A percentile compares a stretch with the other conserved stretches of the same genome.
Conservation (phyloP, 1,284 basidiomycete species). For the Flammula alnicola region DNA sequence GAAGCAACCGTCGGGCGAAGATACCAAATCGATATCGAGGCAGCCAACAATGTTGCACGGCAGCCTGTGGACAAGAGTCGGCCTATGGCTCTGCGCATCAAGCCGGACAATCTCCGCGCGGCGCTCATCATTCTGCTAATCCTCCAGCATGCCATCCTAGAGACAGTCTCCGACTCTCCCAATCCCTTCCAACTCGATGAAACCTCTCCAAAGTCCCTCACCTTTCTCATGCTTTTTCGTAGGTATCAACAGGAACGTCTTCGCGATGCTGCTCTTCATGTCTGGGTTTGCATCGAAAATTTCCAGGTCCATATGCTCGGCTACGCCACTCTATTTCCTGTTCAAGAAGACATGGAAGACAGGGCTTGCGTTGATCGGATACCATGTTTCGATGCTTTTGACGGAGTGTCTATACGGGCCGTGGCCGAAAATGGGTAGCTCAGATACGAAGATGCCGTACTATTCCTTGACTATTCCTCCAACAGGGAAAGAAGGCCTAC, state of each 20-base stretch:
- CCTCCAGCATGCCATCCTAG: conserved; percentile 15
- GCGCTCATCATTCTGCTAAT: conserved; percentile 14
- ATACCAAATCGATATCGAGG: too few species aligned
- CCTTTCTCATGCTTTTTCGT: conserved; percentile 10
- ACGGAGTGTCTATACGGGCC: neutral
- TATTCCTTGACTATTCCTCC: conserved; percentile 6
- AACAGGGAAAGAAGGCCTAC: conserved; percentile 1
- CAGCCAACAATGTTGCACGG: too few species aligned
- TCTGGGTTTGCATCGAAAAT: conserved; percentile 12
- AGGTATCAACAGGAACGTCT: conserved; percentile 9
- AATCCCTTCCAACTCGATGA: neutral
- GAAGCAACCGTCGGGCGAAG: too few species aligned
- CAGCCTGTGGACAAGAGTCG: too few species aligned
- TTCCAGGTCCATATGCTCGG: conserved; percentile 1
- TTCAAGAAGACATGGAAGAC: conserved; percentile 7
- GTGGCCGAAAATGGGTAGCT: too few species aligned
- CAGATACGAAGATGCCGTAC: neutral
- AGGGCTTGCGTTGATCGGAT: neutral
- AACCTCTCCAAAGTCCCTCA: conserved; percentile 1
- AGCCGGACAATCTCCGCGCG: conserved; percentile 19
- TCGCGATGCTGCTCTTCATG: conserved; percentile 17
- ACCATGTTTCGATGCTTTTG: neutral
- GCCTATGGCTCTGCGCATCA: too few species aligned
- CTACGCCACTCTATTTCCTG: conserved; percentile 4
- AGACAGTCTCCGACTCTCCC: conserved; percentile 9